Conservation (phyloP, 495 filamentous ascomycete genomes). For the Gamarada debralockiae region DNA sequence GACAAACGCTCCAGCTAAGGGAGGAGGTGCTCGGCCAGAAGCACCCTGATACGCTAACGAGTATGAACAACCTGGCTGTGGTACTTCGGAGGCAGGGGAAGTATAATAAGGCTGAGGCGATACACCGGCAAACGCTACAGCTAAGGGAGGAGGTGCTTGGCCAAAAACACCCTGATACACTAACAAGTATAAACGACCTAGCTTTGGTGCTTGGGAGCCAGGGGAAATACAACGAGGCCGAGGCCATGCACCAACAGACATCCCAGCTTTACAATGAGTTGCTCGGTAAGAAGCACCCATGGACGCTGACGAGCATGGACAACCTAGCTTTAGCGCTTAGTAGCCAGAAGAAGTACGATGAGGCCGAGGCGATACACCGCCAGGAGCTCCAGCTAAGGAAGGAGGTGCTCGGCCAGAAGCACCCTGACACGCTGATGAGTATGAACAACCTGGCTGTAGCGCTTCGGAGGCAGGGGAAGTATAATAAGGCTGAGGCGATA, state of each 20-base stretch:
- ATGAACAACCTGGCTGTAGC: too few relatives aligned
- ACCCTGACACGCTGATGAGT: too few relatives aligned
- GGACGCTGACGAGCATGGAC: too few relatives aligned
- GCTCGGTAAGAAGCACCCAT: slow-evolving; percentile 17
- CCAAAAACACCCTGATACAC: slow-evolving; percentile 10
- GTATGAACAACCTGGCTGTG: too few relatives aligned
- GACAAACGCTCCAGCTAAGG: slow-evolving; percentile 10
- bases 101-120: too few relatives aligned
- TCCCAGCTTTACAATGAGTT: slow-evolving; percentile 23
- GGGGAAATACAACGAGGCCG: slow-evolving; percentile 29
- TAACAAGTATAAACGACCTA: slow-evolving; percentile 13
- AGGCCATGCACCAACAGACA: slow-evolving; percentile 19
- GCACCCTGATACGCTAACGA: too few relatives aligned
- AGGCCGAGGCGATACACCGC: slow-evolving; percentile 33
- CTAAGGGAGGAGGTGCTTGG: slow-evolving; percentile 25
- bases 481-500: slow-evolving; percentile 31
- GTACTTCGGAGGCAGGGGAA: too few relatives aligned
- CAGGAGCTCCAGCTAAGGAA: slow-evolving; percentile 24
- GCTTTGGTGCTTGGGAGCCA: too few relatives aligned
- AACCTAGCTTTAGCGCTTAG: slow-evolving; percentile 14
- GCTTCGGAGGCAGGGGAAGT: too few relatives aligned
- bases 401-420: too few relatives aligned
- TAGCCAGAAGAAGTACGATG: slow-evolving; percentile 27
- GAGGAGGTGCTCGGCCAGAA: slow-evolving; percentile 11
- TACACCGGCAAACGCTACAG: slow-evolving; percentile 22